phyloP scores from a whole-genome alignment of 1,139 yeast species.

The Meyerozyma elateridarum region DNA sequence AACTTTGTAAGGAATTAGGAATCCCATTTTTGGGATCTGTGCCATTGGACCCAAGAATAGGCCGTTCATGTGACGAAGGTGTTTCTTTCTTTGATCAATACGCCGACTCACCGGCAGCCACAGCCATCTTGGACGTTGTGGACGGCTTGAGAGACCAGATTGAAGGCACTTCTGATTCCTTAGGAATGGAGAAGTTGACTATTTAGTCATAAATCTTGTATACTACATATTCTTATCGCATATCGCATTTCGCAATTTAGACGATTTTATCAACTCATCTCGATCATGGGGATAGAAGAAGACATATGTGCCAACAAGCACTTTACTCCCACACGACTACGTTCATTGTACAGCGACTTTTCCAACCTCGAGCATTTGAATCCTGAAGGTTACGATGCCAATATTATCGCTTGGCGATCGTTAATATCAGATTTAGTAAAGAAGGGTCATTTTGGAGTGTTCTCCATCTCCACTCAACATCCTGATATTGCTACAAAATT shows the following conservation, averaged over 20 bases:
- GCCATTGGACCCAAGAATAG: constrained; percentile 94
- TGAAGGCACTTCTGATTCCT: no score
- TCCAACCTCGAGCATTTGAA: constrained; percentile 45
- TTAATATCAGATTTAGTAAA: constrained; percentile 22
- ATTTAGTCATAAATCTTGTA: constrained; percentile 8
- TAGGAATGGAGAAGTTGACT: constrained; percentile 16
- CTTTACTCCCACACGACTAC: constrained; percentile 48
- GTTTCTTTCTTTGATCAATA: constrained; percentile 74
- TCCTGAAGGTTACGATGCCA: constrained; percentile 68
- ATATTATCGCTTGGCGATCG: constrained; percentile 56
- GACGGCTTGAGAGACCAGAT: constrained; percentile 51
- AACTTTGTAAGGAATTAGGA: constrained; percentile 70
- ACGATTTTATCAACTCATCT: neutral
- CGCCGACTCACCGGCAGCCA: constrained; percentile 92
- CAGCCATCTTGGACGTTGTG: constrained; percentile 81
- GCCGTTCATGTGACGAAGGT: constrained; percentile 86
- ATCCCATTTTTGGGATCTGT: constrained; percentile 85
- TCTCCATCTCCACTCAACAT: constrained; percentile 20
- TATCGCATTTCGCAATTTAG: no score
- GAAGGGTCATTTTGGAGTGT: constrained; percentile 13
- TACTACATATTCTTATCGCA: constrained; percentile 1
- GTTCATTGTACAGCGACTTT: constrained; percentile 65
- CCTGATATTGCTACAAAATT: constrained; percentile 20
- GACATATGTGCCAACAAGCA: constrained; percentile 15
- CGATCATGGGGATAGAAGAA: constrained; percentile 11